These are phyloP conservation scores for Rhytidiadelphus loreus DNA, from an alignment of 225 moss, liverwort and hornwort species.

Conservation along the genomic window DNA sequence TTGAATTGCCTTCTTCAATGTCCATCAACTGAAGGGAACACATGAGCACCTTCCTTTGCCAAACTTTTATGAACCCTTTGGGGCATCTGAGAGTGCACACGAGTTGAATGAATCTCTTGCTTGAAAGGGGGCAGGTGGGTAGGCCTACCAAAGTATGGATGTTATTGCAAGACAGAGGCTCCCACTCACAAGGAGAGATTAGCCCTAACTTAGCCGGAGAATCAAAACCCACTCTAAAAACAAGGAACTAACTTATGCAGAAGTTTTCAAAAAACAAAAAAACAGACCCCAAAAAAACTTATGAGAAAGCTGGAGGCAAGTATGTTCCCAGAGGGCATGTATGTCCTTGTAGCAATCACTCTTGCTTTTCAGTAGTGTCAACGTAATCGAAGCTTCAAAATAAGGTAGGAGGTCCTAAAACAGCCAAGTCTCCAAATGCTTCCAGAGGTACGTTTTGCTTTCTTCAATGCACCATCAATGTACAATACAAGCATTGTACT, in stretches of 20 bases:
- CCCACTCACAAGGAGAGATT: background rate
- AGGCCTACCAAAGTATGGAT: background rate
- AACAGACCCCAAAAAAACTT: no score
- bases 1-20: background rate
- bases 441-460: no score
- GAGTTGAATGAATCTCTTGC: background rate
- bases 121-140: background rate
- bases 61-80: background rate
- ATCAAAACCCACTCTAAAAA: background rate
- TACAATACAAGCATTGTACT: no score
- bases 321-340: no score
- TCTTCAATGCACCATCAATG: no score
- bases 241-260: background rate
- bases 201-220: no score
- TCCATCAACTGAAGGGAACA: background rate
- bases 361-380: background rate
- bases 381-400: background rate
- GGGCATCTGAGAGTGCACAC: background rate
- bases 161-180: background rate
- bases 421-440: accelerated
- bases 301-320: no score
- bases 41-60: background rate
- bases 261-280: no score
- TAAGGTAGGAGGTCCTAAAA: no score
- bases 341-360: background rate